phyloP scores from a whole-genome alignment of 139 green algal species.

The Chlorella vulgaris region DNA sequence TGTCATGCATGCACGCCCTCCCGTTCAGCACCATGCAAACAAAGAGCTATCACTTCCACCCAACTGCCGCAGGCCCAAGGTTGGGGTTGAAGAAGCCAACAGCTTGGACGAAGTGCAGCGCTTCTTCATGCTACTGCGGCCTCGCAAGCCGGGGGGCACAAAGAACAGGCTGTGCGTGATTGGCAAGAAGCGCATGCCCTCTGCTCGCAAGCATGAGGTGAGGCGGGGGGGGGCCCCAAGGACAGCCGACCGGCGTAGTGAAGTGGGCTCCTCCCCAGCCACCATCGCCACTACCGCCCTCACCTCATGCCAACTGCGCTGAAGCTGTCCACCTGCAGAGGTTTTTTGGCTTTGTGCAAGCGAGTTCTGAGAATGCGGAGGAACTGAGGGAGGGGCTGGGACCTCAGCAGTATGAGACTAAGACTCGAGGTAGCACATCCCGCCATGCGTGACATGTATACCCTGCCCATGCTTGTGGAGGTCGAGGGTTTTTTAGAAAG shows the following conservation, averaged over 20 bases:
- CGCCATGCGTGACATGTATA: background rate
- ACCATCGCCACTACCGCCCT: too few relatives aligned
- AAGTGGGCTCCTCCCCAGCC: too few relatives aligned
- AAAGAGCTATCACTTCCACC: background rate
- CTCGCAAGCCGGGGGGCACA: background rate
- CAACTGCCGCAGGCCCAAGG: slow-evolving; percentile 33
- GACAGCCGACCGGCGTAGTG: too few relatives aligned
- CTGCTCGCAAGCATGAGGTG: slow-evolving; percentile 42
- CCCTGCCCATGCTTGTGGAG: background rate
- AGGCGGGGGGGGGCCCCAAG: background rate
- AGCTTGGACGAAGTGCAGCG: slow-evolving; percentile 58
- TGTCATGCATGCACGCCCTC: too few relatives aligned
- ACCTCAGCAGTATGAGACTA: slow-evolving; percentile 45
- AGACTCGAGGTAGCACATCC: slow-evolving; percentile 49
- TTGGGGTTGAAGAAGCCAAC: slow-evolving; percentile 38
- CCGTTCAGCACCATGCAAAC: too few relatives aligned
- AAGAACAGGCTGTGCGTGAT: slow-evolving; percentile 46
- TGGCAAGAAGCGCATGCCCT: slow-evolving; percentile 65
- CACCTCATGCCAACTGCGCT: too few relatives aligned
- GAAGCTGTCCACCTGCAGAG: slow-evolving; percentile 44
- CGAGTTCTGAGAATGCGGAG: slow-evolving; percentile 14
- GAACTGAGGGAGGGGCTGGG: slow-evolving; percentile 46
- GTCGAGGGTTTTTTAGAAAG: background rate
- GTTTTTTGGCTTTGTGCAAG: slow-evolving; percentile 65
- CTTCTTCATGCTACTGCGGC: slow-evolving; percentile 58